Evolutionary conservation across 495 filamentous ascomycete genomes (phyloP), one percentile per base, ranked within the genome.

Genomic region (Saxophila tyrrhenica): DNA sequence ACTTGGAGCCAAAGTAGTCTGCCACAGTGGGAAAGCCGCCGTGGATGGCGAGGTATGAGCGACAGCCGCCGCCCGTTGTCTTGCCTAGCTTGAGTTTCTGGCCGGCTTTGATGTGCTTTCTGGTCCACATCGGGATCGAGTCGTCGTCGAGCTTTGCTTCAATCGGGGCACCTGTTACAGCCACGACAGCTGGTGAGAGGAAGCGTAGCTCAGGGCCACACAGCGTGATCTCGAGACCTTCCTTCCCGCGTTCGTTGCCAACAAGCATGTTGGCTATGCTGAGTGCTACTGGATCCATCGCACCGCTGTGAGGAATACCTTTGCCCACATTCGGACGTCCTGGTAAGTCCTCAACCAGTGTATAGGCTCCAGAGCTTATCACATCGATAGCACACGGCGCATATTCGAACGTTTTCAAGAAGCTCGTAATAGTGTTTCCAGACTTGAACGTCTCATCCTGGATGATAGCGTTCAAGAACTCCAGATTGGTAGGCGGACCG

Each of bases 141-240:
- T 56, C 52, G 2, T 70, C 76, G 55, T 80, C 73, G 1, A 84
- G 60, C 2, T 55, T 70, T 16, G 70, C 65, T 3, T 69, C 59
- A 56, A 80, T 74, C 1, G 71, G 64, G 0, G 80, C 75, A 51
- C 81, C 81, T 44, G 75, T 76, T 7, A 82, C 39, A 22, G 79
- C 62, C 35, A 82, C 63, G 11, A 79, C 61, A 3, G 74, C 71
- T 39, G 70, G 62, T 9, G 68, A 69, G 17, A 74, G 56, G 44
- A 84, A 83, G 0, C 66, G 66, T 5, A 84, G 66, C 42, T 81
- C 78, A 1, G 80, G 79, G 1, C 80, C 81, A 21, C 65, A 71
- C 3, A 81, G 56, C 1, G 80, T 84, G 17, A 81, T 75, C 50
- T 84, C 80, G 0, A 84, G 64, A 0, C 69, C 72, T 64, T 81